Conservation (phyloP, 345 rosid genomes). For the Eucalyptus cladocalyx region DNA sequence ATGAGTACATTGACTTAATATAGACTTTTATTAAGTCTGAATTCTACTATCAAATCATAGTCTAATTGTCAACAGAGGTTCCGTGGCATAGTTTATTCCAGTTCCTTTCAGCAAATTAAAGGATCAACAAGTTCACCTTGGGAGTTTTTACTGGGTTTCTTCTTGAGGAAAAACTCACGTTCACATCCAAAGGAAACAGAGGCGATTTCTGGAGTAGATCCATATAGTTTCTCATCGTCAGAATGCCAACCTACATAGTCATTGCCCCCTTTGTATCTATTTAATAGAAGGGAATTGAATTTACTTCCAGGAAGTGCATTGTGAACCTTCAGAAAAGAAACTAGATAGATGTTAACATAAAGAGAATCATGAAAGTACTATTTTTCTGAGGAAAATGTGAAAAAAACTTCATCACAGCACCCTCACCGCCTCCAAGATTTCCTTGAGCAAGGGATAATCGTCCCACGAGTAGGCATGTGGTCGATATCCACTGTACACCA, state of each 20-base stretch:
- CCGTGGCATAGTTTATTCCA: neutral
- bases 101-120: neutral
- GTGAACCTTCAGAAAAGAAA: slow-evolving; percentile 40
- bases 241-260: slow-evolving; percentile 92
- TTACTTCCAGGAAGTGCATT: slow-evolving; percentile 69
- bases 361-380: neutral
- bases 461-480: slow-evolving; percentile 74
- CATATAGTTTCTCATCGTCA: slow-evolving; percentile 90
- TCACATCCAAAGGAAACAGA: slow-evolving; percentile 90
- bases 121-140: slow-evolving; percentile 16
- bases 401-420: neutral
- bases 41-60: neutral
- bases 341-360: neutral
- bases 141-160: slow-evolving; percentile 35
- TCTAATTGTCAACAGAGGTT: neutral
- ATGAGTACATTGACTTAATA: neutral
- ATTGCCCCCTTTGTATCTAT: slow-evolving; percentile 70
- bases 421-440: slow-evolving; percentile 57
- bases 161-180: slow-evolving; percentile 74
- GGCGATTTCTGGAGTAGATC: slow-evolving; percentile 75
- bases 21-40: neutral
- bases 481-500: slow-evolving; percentile 63
- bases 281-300: slow-evolving; percentile 82
- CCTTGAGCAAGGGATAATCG: slow-evolving; percentile 71
- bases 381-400: neutral